Evolutionary conservation across 148 eudicot genomes (phyloP).

Genomic region (Cornus florida): DNA sequence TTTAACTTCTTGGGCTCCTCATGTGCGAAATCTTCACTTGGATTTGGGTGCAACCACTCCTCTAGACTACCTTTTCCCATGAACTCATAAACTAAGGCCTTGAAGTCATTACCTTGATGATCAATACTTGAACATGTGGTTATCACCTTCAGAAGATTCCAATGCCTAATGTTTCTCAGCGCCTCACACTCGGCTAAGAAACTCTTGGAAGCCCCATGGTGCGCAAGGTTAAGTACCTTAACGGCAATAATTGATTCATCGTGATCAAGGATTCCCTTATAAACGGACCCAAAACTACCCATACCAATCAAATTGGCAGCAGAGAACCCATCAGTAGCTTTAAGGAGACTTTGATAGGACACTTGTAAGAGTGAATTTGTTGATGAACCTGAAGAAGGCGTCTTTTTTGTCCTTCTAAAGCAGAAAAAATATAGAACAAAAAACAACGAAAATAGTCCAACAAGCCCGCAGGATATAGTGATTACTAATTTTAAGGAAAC

Average conservation of each 20-base stretch:
- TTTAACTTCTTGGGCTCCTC: not conserved
- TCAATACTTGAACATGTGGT: not conserved
- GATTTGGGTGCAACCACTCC: not conserved
- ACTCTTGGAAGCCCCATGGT: constrained; percentile 8
- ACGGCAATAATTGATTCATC: constrained; percentile 1
- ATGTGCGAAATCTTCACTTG: too few relatives aligned
- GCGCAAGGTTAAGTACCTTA: constrained; percentile 7
- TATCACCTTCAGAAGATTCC: not conserved
- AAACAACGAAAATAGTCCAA: not conserved
- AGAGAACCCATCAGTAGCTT: not conserved
- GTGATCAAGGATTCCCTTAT: not conserved
- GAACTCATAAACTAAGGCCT: constrained; percentile 11
- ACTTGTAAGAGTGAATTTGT: not conserved
- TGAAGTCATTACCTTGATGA: constrained; percentile 10
- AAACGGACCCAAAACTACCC: not conserved
- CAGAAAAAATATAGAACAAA: not conserved
- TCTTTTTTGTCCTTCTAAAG: not conserved
- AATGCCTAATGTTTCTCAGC: not conserved
- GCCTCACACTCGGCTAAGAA: constrained; percentile 5
- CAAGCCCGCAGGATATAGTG: not conserved
- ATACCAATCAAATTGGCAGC: not conserved
- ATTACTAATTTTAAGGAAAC: not conserved
- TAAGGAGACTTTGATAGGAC: not conserved
- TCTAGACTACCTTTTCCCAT: constrained; percentile 10
- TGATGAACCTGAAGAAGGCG: too few relatives aligned